Conservation (phyloP, 2,329 filamentous ascomycete species). For the Fusarium aywerte region DNA sequence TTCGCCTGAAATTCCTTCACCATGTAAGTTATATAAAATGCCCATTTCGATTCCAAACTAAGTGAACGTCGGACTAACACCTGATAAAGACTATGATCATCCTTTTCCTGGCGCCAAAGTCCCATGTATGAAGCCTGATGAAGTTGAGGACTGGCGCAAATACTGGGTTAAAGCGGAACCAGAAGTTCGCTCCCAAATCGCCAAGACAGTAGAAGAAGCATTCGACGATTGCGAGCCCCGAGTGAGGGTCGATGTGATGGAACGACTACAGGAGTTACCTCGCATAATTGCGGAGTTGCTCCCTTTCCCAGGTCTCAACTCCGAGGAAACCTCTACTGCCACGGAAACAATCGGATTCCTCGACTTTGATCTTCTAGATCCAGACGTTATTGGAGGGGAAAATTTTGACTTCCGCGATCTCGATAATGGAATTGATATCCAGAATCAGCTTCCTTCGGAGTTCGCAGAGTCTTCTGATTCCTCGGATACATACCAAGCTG, state of each 20-base stretch:
- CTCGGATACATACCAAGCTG: conserved; percentile 20
- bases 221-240: conserved; percentile 12
- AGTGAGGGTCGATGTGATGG: conserved; percentile 17
- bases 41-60: not conserved
- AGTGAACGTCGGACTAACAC: not conserved
- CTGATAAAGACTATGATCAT: conserved; percentile 18
- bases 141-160: conserved; percentile 9
- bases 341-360: conserved; percentile 4
- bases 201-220: conserved; percentile 14
- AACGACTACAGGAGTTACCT: conserved; percentile 21
- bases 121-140: conserved; percentile 1
- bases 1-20: conserved; percentile 37
- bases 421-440: not conserved
- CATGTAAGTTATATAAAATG: conserved; percentile 35
- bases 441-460: not conserved
- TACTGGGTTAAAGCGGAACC: conserved; percentile 24
- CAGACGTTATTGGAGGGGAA: not conserved
- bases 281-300: conserved; percentile 3
- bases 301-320: conserved; percentile 20
- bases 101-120: not conserved
- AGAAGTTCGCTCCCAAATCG: conserved; percentile 9
- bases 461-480: conserved; percentile 20
- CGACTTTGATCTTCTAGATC: conserved; percentile 1
- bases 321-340: conserved; percentile 26
- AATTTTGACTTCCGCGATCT: conserved; percentile 6